Evolutionary conservation across 1,139 yeast species (phyloP).

Genomic region (Zygoascus meyerae): DNA sequence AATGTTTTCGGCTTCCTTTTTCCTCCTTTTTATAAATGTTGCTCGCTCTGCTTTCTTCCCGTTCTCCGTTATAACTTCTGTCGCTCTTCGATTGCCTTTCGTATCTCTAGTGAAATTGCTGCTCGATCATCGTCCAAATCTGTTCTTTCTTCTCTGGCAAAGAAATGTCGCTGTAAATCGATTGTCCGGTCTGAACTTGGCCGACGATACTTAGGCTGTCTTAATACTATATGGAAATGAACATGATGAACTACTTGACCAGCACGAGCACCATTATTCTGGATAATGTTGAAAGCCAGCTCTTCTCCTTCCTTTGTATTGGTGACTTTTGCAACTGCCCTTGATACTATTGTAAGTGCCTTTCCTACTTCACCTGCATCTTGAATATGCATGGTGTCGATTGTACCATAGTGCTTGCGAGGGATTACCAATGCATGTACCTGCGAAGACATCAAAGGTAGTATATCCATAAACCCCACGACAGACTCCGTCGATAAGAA

Average conservation of each 20-base stretch:
- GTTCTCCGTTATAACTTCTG: background rate
- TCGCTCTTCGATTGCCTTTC: background rate
- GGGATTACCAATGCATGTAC: conserved; percentile 81
- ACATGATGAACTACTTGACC: conserved; percentile 88
- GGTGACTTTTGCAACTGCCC: conserved; percentile 36
- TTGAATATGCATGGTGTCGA: conserved; percentile 63
- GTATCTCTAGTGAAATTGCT: background rate
- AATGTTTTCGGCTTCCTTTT: too few species aligned
- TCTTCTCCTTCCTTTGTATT: conserved; percentile 38
- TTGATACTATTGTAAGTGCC: conserved; percentile 57
- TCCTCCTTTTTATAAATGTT: too few species aligned
- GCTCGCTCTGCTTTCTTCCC: background rate
- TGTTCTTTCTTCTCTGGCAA: conserved; percentile 29
- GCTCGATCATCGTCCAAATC: conserved; percentile 27
- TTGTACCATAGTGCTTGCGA: conserved; percentile 71
- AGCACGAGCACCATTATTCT: conserved; percentile 81
- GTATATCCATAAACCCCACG: conserved; percentile 68
- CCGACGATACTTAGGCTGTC: conserved; percentile 16
- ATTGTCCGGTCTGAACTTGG: conserved; percentile 6
- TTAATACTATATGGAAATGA: conserved; percentile 60
- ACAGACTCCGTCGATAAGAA: conserved; percentile 26
- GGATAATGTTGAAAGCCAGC: conserved; percentile 72
- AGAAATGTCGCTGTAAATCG: conserved; percentile 15
- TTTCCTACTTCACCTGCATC: conserved; percentile 68
- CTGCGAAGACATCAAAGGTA: conserved; percentile 54